phyloP scores from a whole-genome alignment of 2,329 filamentous ascomycete genomes.

The Aspergillus sp. region DNA sequence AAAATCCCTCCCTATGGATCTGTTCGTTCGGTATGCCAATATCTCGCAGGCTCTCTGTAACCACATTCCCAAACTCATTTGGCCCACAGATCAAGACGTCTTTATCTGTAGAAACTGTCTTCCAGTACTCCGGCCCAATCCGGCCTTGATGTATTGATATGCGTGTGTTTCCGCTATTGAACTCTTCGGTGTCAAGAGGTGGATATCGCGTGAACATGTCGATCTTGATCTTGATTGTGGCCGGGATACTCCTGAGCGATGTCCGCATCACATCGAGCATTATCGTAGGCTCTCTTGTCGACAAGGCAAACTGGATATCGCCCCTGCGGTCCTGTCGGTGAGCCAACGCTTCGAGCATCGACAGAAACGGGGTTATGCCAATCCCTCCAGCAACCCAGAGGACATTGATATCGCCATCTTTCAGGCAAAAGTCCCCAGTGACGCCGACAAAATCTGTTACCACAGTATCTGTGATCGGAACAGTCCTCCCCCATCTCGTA shows the following conservation, averaged over 20 bases:
- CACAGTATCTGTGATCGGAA: neutral
- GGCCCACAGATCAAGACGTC: constrained; percentile 24
- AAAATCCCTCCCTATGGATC: constrained; percentile 4
- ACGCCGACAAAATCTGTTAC: neutral
- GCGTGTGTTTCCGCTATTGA: neutral
- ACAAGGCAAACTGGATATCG: neutral
- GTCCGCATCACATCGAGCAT: neutral
- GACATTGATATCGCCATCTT: neutral
- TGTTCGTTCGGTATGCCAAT: neutral
- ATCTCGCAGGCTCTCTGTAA: constrained; percentile 16
- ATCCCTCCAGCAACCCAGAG: constrained; percentile 1
- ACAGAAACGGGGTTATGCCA: neutral
- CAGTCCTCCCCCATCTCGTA: neutral
- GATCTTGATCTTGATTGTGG: neutral
- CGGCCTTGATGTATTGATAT: neutral
- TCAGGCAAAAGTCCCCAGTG: neutral
- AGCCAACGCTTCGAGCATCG: neutral
- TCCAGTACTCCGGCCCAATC: constrained; percentile 11
- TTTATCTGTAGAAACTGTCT: neutral
- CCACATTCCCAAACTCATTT: constrained; percentile 21
- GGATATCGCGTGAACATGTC: neutral
- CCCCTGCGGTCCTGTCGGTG: neutral
- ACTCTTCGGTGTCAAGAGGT: too few species aligned
- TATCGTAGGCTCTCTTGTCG: neutral
- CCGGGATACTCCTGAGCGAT: neutral